These are phyloP conservation scores for Lentinula novae-zelandiae DNA, from an alignment of 1,284 basidiomycete species.

Conservation along the genomic window DNA sequence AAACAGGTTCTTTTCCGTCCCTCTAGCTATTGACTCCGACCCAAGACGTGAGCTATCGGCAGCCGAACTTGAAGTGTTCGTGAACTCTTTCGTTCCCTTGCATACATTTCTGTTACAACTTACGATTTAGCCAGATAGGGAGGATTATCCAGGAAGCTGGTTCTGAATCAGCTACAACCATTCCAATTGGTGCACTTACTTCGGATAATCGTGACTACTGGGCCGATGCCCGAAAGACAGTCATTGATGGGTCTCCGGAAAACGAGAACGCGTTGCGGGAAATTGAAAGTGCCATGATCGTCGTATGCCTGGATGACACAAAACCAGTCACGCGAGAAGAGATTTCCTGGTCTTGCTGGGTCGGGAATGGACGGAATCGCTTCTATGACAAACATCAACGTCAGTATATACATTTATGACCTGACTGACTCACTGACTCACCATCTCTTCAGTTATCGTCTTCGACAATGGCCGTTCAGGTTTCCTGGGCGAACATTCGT, in stretches of 20 bases:
- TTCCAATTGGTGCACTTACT: slow-evolving; percentile 81
- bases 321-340: slow-evolving; percentile 81
- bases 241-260: slow-evolving; percentile 61
- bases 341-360: slow-evolving; percentile 84
- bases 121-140: slow-evolving; percentile 64
- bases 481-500: slow-evolving; percentile 88
- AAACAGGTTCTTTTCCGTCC: slow-evolving; percentile 86
- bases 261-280: slow-evolving; percentile 73
- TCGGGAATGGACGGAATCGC: slow-evolving; percentile 88
- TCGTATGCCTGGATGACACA: slow-evolving; percentile 84
- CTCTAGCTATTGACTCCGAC: slow-evolving; percentile 48
- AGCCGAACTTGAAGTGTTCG: slow-evolving; percentile 72
- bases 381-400: slow-evolving; percentile 98
- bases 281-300: slow-evolving; percentile 88
- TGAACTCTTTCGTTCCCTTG: neutral
- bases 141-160: slow-evolving; percentile 74
- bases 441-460: slow-evolving; percentile 65
- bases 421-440: neutral
- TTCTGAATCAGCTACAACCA: slow-evolving; percentile 35
- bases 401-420: slow-evolving; percentile 33
- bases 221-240: slow-evolving; percentile 74
- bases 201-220: slow-evolving; percentile 89
- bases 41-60: slow-evolving; percentile 67
- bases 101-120: slow-evolving; percentile 1
- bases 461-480: slow-evolving; percentile 93